Evolutionary conservation across 1,284 basidiomycete species (phyloP).

Genomic region (Amylostereum chailletii): DNA sequence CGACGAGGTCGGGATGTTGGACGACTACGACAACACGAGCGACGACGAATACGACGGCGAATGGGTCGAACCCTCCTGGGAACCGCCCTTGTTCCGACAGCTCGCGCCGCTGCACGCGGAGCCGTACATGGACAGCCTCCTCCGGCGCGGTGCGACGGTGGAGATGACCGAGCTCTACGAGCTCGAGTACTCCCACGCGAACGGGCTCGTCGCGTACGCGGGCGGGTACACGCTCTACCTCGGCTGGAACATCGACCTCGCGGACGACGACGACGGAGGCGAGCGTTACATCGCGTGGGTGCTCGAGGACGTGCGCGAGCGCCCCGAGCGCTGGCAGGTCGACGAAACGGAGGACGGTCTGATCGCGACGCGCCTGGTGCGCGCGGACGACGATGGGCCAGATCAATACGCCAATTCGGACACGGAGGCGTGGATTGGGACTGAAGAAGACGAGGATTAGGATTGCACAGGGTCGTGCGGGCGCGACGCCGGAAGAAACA

Average conservation of each 20-base stretch:
- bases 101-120: constrained; percentile 29
- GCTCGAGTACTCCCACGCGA: constrained; percentile 43
- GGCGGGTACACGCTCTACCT: constrained; percentile 40
- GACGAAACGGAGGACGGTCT: constrained; percentile 18
- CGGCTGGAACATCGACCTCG: constrained; percentile 56
- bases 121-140: constrained; percentile 30
- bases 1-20: constrained; percentile 27
- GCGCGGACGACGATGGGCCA: constrained; percentile 23
- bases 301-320: constrained; percentile 35
- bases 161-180: constrained; percentile 49
- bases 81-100: constrained; percentile 39
- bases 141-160: constrained; percentile 51
- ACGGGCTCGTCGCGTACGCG: constrained; percentile 36
- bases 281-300: constrained; percentile 41
- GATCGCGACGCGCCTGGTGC: constrained; percentile 36
- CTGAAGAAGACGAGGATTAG: neutral
- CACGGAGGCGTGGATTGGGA: constrained; percentile 37
- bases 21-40: constrained; percentile 24
- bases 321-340: constrained; percentile 44
- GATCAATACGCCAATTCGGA: constrained; percentile 43
- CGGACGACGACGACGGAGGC: constrained; percentile 40
- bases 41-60: constrained; percentile 27
- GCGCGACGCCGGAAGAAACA: too few relatives aligned
- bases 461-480: neutral
- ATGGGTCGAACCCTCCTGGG: constrained; percentile 44